Evolutionary conservation across 169 alveolate species (phyloP), one percentile per base, ranked within the genome.

Genomic region (Babesia ovata): DNA sequence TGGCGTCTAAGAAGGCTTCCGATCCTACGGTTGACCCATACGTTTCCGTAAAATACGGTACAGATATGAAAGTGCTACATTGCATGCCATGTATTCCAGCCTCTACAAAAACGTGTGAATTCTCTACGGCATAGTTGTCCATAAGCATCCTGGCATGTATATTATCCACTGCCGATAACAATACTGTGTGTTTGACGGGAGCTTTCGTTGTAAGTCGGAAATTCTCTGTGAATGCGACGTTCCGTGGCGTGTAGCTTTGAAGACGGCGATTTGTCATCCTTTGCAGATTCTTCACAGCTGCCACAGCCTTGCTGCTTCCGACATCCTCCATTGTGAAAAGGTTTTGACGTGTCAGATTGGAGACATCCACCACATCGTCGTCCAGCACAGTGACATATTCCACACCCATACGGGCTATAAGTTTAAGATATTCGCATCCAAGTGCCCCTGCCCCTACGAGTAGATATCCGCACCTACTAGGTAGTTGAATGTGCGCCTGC

Each of bases 21-120:
- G 53, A 39, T 29, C 59, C 73, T 59, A 81, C 44, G 6, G 81
- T 61, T 28, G 78, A 44, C 12, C 79, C 50, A 45, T 71, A 83
- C 36, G 90, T 22, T 22, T 83, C 90, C 24, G 90, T 83, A 28
- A 52, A 10, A 65, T 60, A 59, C 16, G 90, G 90, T 0, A 74
- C 76, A 9, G 70, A 48, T 11, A 83, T 46, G 33, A 76, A 74
- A 33, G 86, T 83, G 45, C 85, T 79, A 65, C 88, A 81, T 36
- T 81, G 54, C 88, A 81, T 83, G 16, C 90, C 90, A 61, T 83
- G 78, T 42, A 83, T 83, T 13, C 90, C 90, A 13, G 86, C 67
- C 53, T 83, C 90, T 0, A 83, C 62, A 56, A 83, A 63, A 24
- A 76, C 56, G 22, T 48, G 48, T 19, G 36, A 58, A 28, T 83